phyloP scores from a whole-genome alignment of 2,329 filamentous ascomycete genomes.

The Aspergillus pseudoterreus region DNA sequence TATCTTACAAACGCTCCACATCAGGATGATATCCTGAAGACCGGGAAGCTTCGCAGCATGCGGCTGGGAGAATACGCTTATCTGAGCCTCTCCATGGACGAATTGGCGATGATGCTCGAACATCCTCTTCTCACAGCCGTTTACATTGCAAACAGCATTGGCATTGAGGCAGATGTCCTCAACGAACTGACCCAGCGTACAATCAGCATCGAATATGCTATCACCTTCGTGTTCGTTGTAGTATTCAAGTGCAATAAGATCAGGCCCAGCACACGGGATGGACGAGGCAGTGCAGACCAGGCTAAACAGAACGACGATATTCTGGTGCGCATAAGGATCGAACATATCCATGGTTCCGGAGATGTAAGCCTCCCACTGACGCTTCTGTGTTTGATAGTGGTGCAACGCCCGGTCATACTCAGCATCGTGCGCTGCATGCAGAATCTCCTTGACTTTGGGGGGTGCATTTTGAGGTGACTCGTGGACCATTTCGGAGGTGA shows the following conservation, averaged over 20 bases:
- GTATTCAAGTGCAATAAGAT: conserved; percentile 84
- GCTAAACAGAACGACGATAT: conserved; percentile 91
- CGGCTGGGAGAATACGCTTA: conserved; percentile 85
- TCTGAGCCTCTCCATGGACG: conserved; percentile 89
- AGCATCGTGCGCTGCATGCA: conserved; percentile 91
- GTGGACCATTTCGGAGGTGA: conserved; percentile 94
- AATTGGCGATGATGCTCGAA: conserved; percentile 93
- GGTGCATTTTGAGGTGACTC: conserved; percentile 74
- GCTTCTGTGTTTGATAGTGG: conserved; percentile 89
- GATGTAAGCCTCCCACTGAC: conserved; percentile 94
- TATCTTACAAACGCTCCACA: conserved; percentile 96
- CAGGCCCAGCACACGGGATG: conserved; percentile 87
- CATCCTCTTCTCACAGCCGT: conserved; percentile 85
- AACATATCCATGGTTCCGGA: conserved; percentile 85
- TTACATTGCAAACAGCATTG: conserved; percentile 72
- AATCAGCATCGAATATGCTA: conserved; percentile 73
- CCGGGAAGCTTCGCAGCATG: conserved; percentile 63
- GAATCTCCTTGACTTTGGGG: conserved; percentile 82
- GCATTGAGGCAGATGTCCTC: conserved; percentile 80
- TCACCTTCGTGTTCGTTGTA: conserved; percentile 82
- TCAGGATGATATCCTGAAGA: conserved; percentile 73
- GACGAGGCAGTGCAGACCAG: conserved; percentile 91
- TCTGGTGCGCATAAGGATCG: conserved; percentile 92
- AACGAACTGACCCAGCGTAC: conserved; percentile 90
- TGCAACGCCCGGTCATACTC: conserved; percentile 95